Evolutionary conservation across 768 basidiomycete species (phyloP).

Genomic region (Chalciporus pseudorubinellus): DNA sequence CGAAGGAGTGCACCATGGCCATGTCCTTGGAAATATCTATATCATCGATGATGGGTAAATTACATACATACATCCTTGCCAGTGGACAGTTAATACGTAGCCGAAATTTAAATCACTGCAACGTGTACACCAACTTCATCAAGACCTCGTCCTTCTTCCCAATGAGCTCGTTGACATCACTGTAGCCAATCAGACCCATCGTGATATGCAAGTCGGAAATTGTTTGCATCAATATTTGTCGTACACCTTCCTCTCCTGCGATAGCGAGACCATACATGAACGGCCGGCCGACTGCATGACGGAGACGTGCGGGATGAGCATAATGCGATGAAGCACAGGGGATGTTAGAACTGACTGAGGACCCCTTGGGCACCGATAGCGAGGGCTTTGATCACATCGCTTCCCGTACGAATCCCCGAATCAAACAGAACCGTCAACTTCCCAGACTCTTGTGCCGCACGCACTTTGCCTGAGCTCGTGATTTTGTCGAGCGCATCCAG

Average conservation of each 20-base stretch:
- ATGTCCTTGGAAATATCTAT: too few relatives aligned
- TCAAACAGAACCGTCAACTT: constrained; percentile 64
- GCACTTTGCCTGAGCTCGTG: constrained; percentile 58
- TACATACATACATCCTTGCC: too few relatives aligned
- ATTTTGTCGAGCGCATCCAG: constrained; percentile 71
- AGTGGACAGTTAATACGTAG: too few relatives aligned
- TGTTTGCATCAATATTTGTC: constrained; percentile 66
- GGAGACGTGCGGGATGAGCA: background rate
- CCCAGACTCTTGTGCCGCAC: constrained; percentile 55
- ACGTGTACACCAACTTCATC: constrained; percentile 16
- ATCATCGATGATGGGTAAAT: too few relatives aligned
- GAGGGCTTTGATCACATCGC: constrained; percentile 81
- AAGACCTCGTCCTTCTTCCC: constrained; percentile 43
- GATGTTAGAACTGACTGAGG: constrained; percentile 48
- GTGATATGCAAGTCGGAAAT: constrained; percentile 68
- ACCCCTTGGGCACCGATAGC: constrained; percentile 85
- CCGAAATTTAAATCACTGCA: constrained; percentile 3
- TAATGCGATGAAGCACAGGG: background rate
- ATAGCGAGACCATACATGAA: constrained; percentile 71
- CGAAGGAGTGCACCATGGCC: too few relatives aligned
- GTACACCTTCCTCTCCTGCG: constrained; percentile 70
- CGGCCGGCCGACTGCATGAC: constrained; percentile 60
- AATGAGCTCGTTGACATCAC: constrained; percentile 56
- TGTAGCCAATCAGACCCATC: constrained; percentile 61
- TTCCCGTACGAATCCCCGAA: constrained; percentile 80